These are phyloP conservation scores for Cercospora sp. DNA, from an alignment of 2,329 filamentous ascomycete species.

Conservation along the genomic window DNA sequence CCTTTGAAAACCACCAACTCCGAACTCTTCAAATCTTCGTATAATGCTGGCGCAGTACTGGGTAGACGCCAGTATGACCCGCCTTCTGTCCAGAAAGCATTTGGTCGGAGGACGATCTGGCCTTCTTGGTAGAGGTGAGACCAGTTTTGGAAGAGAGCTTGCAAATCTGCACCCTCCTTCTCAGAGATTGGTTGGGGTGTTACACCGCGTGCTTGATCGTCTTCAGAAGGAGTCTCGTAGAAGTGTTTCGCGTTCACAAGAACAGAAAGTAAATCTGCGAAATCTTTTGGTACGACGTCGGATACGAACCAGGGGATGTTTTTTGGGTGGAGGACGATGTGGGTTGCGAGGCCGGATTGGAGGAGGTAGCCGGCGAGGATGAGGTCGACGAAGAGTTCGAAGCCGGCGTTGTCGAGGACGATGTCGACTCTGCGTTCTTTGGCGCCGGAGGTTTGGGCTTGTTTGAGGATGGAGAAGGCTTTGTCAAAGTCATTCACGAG, in stretches of 20 bases:
- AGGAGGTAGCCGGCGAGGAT: constrained; percentile 89
- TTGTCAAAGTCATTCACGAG: constrained; percentile 78
- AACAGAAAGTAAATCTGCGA: constrained; percentile 75
- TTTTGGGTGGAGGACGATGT: constrained; percentile 88
- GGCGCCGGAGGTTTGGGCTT: constrained; percentile 63
- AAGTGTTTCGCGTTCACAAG: constrained; percentile 76
- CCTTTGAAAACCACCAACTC: constrained; percentile 96
- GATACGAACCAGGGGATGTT: constrained; percentile 98
- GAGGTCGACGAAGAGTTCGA: constrained; percentile 94
- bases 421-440: constrained; percentile 81
- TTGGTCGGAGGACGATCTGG: constrained; percentile 77
- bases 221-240: constrained; percentile 73
- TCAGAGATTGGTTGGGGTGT: constrained; percentile 64
- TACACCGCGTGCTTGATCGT: constrained; percentile 57
- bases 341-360: constrained; percentile 79
- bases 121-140: constrained; percentile 77
- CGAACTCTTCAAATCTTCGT: constrained; percentile 75
- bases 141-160: constrained; percentile 82
- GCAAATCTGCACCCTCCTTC: constrained; percentile 65
- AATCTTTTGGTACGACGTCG: constrained; percentile 86
- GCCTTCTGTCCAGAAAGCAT: constrained; percentile 85
- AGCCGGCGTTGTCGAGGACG: constrained; percentile 94
- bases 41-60: constrained; percentile 63
- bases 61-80: constrained; percentile 90
- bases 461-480: constrained; percentile 69